Percentiles rank a stretch among this genome's conserved stretches.
Conservation (phyloP, 306 rosid genomes). For the Prinsepia uniflora region DNA sequence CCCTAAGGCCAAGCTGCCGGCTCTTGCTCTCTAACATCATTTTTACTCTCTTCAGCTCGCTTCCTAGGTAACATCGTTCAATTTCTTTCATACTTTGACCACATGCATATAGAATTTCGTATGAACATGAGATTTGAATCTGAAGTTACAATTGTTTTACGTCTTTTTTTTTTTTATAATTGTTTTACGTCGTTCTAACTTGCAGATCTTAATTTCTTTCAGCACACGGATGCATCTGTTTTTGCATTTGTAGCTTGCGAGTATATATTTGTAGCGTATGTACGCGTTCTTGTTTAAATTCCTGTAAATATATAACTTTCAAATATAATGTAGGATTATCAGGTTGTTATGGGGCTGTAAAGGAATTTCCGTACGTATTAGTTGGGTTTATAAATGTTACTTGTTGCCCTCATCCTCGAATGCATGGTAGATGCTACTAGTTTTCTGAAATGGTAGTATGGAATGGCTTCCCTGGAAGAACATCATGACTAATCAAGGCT, state of each 20-base stretch:
- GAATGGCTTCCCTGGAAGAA: constrained; percentile 38
- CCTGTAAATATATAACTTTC: no score
- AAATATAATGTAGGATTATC: neutral
- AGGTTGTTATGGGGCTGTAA: neutral
- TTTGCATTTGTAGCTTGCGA: no score
- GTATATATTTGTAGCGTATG: no score
- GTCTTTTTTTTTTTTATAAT: neutral
- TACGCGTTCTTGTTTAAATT: no score
- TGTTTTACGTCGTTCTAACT: neutral
- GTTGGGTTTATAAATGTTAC: neutral
- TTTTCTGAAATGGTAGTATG: constrained; percentile 24
- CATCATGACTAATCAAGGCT: constrained; percentile 61
- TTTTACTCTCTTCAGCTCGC: neutral
- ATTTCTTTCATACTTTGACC: neutral
- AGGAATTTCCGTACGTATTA: neutral
- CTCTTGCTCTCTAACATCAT: neutral
- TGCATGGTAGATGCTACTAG: constrained; percentile 8
- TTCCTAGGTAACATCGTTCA: constrained; percentile 22
- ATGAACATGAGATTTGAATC: neutral
- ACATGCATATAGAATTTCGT: neutral
- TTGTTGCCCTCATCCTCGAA: neutral
- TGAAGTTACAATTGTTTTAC: neutral
- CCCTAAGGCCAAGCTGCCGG: neutral
- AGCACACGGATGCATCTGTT: neutral
- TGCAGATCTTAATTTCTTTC: neutral